Evolutionary conservation across 2,329 filamentous ascomycete species (phyloP).

Genomic region (Sporothrix phasma): DNA sequence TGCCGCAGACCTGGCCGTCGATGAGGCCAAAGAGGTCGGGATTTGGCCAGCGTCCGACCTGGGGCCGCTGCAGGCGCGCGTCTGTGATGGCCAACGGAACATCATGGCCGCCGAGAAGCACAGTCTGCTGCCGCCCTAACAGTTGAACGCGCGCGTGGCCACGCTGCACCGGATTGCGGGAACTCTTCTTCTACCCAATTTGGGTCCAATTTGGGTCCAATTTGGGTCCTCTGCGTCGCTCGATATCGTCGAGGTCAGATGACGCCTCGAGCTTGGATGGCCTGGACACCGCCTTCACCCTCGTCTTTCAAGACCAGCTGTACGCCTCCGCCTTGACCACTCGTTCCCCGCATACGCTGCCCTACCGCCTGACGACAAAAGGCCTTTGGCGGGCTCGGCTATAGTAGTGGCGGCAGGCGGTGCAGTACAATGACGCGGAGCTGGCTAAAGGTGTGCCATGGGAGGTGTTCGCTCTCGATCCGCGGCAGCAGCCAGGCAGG

Average conservation of each 20-base stretch:
- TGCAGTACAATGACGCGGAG: constrained; percentile 27
- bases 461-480: constrained; percentile 7
- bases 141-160: constrained; percentile 35
- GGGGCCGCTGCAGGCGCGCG: constrained; percentile 29
- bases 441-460: constrained; percentile 20
- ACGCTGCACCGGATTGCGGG: constrained; percentile 44
- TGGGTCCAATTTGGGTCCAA: background rate
- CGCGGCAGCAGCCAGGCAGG: background rate
- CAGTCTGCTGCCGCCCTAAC: constrained; percentile 31
- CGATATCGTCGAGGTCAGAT: constrained; percentile 12
- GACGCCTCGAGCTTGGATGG: constrained; percentile 22
- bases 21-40: too few relatives aligned
- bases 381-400: constrained; percentile 39
- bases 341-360: constrained; percentile 29
- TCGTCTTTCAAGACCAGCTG: constrained; percentile 42
- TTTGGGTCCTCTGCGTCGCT: background rate
- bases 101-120: background rate
- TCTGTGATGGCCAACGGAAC: constrained; percentile 29
- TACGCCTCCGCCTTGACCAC: constrained; percentile 36
- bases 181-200: constrained; percentile 33
- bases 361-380: constrained; percentile 36
- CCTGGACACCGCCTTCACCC: constrained; percentile 38
- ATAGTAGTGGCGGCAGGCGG: constrained; percentile 35
- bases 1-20: too few relatives aligned
- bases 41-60: constrained; percentile 22